Percentiles rank a stretch among this genome's conserved stretches.
Conservation (phyloP, 208 protist genomes). For the Trypanosoma avium region DNA sequence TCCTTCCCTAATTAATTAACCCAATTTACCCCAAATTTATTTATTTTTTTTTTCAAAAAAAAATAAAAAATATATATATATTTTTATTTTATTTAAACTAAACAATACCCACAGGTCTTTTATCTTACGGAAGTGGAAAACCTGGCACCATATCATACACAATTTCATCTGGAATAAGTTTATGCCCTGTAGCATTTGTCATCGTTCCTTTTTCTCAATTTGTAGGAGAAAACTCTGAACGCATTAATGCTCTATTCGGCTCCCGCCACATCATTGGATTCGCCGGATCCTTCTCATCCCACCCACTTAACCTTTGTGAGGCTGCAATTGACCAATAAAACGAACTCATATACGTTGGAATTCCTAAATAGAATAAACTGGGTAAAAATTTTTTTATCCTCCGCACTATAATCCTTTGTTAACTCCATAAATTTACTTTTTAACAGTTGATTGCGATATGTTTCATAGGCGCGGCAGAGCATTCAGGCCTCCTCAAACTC, state of each 20-base stretch:
- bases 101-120: conserved; percentile 74
- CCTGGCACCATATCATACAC: conserved; percentile 87
- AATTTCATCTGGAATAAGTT: conserved; percentile 84
- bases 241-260: conserved; percentile 90
- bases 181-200: conserved; percentile 83
- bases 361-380: conserved; percentile 74
- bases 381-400: conserved; percentile 93
- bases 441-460: conserved; percentile 85
- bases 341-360: conserved; percentile 80
- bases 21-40: too few relatives aligned
- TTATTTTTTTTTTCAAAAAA: too few relatives aligned
- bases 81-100: too few relatives aligned
- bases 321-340: conserved; percentile 86
- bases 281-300: conserved; percentile 85
- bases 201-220: conserved; percentile 87
- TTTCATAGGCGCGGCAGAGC: conserved; percentile 86
- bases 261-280: conserved; percentile 89
- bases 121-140: conserved; percentile 89
- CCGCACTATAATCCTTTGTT: conserved; percentile 87
- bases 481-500: conserved; percentile 90
- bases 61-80: too few relatives aligned
- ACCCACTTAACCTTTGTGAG: conserved; percentile 84
- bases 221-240: conserved; percentile 84
- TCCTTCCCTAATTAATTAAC: too few relatives aligned
- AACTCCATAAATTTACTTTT: conserved; percentile 91